These are phyloP conservation scores for Mesotaenium endlicherianum DNA, from an alignment of 139 green algal genomes.

Conservation along the genomic window DNA sequence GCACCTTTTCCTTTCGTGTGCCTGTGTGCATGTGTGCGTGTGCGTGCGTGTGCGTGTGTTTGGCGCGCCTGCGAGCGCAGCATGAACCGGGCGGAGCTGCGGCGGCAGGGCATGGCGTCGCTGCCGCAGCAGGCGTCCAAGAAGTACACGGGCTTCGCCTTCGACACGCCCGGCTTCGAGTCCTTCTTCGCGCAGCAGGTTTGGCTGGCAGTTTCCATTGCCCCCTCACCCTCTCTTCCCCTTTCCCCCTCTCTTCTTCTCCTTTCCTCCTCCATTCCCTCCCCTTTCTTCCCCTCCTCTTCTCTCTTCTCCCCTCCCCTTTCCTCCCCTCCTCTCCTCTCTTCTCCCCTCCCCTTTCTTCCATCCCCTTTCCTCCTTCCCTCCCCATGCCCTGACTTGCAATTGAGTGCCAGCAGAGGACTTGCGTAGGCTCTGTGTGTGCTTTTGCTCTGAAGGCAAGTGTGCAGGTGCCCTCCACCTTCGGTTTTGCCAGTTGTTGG, in stretches of 20 bases:
- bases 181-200: conserved; percentile 52
- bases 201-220: not conserved
- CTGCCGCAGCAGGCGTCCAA: conserved; percentile 15
- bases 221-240: not conserved
- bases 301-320: not conserved
- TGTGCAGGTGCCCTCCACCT: no score
- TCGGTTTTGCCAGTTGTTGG: no score
- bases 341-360: not conserved
- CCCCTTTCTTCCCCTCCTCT: not conserved
- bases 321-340: not conserved
- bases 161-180: conserved; percentile 50
- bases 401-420: no score
- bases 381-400: no score
- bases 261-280: not conserved
- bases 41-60: no score
- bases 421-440: no score
- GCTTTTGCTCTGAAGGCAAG: no score
- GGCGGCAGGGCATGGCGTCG: conserved; percentile 25
- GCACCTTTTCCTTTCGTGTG: no score
- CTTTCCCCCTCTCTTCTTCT: not conserved
- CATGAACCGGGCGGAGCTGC: conserved; percentile 10
- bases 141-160: conserved; percentile 44
- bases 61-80: no score
- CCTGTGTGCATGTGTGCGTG: no score
- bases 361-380: no score